Evolutionary conservation across 768 basidiomycete species (phyloP).

Genomic region (Psilocybe azurescens): DNA sequence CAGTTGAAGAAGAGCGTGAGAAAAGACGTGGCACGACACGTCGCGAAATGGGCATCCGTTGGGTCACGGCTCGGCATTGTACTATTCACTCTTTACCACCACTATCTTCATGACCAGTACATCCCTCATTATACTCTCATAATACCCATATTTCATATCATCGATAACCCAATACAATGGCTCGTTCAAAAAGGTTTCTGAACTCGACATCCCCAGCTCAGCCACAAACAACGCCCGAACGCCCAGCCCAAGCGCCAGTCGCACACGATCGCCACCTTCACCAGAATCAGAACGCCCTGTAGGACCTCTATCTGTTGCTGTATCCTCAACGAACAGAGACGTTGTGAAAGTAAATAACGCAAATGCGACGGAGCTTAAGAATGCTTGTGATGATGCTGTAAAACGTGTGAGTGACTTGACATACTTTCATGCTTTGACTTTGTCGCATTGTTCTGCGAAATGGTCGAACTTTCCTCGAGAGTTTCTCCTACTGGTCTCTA

Average conservation of each 20-base stretch:
- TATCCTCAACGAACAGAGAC: conserved; percentile 52
- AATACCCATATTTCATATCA: conserved; percentile 16
- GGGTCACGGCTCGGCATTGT: conserved; percentile 5
- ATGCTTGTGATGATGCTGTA: conserved; percentile 85
- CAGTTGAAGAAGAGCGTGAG: conserved; percentile 13
- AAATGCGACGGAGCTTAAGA: conserved; percentile 64
- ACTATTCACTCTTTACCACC: not conserved
- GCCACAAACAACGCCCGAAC: conserved; percentile 15
- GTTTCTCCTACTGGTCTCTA: too few species aligned
- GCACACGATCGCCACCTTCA: conserved; percentile 25
- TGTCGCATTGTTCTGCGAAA: not conserved
- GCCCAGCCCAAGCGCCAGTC: conserved; percentile 20
- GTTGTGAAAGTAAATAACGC: conserved; percentile 66
- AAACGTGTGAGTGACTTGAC: conserved; percentile 66
- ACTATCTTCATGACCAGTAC: conserved; percentile 14
- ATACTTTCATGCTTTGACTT: not conserved
- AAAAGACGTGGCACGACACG: conserved; percentile 25
- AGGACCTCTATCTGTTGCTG: conserved; percentile 56
- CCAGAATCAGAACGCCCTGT: conserved; percentile 50
- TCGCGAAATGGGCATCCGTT: conserved; percentile 9
- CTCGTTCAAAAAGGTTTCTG: conserved; percentile 22
- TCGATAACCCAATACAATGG: conserved; percentile 18
- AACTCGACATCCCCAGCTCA: conserved; percentile 10
- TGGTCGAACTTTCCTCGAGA: not conserved
- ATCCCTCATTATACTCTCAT: conserved; percentile 10